A percentile compares a stretch with the other conserved stretches of the same genome.
Conservation (phyloP, 2,329 filamentous ascomycete genomes). For the Ophiostoma populinum region DNA sequence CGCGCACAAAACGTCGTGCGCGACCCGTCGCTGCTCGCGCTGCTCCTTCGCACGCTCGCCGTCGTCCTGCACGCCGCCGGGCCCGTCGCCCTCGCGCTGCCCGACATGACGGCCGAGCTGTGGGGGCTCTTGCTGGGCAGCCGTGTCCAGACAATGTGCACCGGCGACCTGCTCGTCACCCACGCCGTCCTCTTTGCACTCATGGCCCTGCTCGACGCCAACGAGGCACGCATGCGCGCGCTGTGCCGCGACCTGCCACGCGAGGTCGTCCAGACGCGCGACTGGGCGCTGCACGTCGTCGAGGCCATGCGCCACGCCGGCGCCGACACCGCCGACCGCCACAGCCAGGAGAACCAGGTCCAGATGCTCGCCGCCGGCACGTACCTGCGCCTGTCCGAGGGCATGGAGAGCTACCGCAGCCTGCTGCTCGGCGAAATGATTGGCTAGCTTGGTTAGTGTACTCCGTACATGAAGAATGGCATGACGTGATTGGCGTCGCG, state of each 20-base stretch:
- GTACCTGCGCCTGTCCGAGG: conserved; percentile 61
- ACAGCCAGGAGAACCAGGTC: conserved; percentile 58
- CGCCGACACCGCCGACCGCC: conserved; percentile 26
- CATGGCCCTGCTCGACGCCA: conserved; percentile 67
- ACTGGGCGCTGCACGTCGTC: conserved; percentile 67
- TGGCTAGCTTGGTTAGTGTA: conserved; percentile 9
- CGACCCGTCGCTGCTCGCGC: conserved; percentile 56
- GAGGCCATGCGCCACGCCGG: conserved; percentile 35
- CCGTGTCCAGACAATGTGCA: conserved; percentile 40
- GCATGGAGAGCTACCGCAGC: conserved; percentile 65
- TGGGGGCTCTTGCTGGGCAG: conserved; percentile 58
- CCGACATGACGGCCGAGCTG: conserved; percentile 67
- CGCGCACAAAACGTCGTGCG: conserved; percentile 44
- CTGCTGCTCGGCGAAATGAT: conserved; percentile 56
- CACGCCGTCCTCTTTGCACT: conserved; percentile 64
- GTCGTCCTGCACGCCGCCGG: conserved; percentile 72
- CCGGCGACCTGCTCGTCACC: conserved; percentile 42
- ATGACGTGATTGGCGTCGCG: neutral
- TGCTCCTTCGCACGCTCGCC: conserved; percentile 74
- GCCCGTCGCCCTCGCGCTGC: conserved; percentile 56
- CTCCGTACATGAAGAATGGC: no score
- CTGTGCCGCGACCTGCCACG: conserved; percentile 59
- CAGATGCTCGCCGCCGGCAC: conserved; percentile 65
- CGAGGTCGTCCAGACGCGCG: conserved; percentile 68
- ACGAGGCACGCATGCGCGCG: conserved; percentile 50